A percentile compares a stretch with the other conserved stretches of the same genome.
These are phyloP conservation scores for Mycena maculata DNA, from an alignment of 768 basidiomycete species.

Conservation along the genomic window DNA sequence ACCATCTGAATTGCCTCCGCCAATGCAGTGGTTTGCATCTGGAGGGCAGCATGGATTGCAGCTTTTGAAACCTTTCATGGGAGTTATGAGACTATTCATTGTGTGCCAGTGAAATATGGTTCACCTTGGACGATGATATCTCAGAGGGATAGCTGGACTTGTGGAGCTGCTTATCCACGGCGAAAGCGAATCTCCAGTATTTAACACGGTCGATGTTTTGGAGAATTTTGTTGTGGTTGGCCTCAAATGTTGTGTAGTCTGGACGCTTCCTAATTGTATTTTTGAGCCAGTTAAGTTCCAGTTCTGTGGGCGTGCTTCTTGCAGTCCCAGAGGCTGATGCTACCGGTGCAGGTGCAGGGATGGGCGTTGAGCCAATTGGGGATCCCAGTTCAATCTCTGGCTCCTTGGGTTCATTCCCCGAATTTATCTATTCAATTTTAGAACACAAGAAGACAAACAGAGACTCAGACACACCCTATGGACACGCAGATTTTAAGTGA, in stretches of 20 bases:
- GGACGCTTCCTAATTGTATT: background rate
- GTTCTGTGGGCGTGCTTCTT: background rate
- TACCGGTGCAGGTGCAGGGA: background rate
- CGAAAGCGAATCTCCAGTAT: background rate
- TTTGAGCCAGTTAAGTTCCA: background rate
- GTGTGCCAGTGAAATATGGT: background rate
- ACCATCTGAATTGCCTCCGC: background rate
- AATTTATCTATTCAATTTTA: background rate
- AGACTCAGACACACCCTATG: background rate
- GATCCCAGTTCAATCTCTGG: no score
- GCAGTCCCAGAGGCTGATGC: no score
- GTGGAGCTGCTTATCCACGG: background rate
- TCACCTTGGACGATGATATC: background rate
- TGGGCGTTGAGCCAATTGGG: background rate
- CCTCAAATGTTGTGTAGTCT: background rate
- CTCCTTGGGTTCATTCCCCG: background rate
- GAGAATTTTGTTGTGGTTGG: background rate
- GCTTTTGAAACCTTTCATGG: background rate
- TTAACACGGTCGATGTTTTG: slow-evolving; percentile 5
- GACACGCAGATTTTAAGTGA: background rate
- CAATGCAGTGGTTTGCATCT: background rate
- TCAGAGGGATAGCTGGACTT: background rate
- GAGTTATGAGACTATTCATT: background rate
- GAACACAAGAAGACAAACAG: background rate
- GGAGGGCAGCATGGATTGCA: background rate